These are phyloP conservation scores for Pyrenophora teres DNA, from an alignment of 2,329 filamentous ascomycete species.

Conservation along the genomic window DNA sequence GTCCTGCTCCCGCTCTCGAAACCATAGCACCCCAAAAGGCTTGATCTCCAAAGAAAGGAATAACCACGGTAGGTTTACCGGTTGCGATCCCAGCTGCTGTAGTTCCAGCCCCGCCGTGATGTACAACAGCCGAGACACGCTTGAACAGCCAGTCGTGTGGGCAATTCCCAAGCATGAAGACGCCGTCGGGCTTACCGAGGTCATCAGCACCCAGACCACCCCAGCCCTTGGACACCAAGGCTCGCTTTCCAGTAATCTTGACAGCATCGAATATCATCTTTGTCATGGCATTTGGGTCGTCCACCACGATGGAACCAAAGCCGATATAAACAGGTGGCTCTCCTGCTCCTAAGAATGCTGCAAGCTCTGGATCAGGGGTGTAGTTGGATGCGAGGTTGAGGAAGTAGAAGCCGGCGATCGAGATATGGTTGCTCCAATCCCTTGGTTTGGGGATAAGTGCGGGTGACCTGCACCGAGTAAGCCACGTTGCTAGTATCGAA, in stretches of 20 bases:
- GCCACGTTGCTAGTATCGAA: not conserved
- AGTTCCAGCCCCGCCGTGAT: slow-evolving; percentile 87
- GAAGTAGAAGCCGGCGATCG: slow-evolving; percentile 50
- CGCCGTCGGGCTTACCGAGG: slow-evolving; percentile 68
- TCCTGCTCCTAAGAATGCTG: slow-evolving; percentile 46
- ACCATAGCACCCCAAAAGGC: slow-evolving; percentile 52
- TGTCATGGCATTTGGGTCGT: slow-evolving; percentile 50
- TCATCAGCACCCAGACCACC: slow-evolving; percentile 76
- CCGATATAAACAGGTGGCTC: slow-evolving; percentile 51
- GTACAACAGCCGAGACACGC: slow-evolving; percentile 78
- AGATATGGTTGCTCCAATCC: slow-evolving; percentile 52
- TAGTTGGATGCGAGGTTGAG: slow-evolving; percentile 48
- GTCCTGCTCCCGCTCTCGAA: slow-evolving; percentile 48
- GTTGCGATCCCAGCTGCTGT: slow-evolving; percentile 83
- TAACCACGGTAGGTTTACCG: slow-evolving; percentile 78
- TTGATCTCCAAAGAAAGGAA: slow-evolving; percentile 71
- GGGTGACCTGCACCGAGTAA: slow-evolving; percentile 37
- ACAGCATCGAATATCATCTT: slow-evolving; percentile 50
- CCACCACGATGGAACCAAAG: slow-evolving; percentile 50
- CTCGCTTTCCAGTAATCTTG: slow-evolving; percentile 68
- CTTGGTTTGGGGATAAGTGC: slow-evolving; percentile 53
- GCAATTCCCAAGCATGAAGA: slow-evolving; percentile 83
- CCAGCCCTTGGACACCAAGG: slow-evolving; percentile 86
- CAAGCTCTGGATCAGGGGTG: slow-evolving; percentile 47
- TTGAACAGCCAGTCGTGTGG: slow-evolving; percentile 91